Conservation (phyloP, 2,329 filamentous ascomycete species). For the Seiridium unicorne region DNA sequence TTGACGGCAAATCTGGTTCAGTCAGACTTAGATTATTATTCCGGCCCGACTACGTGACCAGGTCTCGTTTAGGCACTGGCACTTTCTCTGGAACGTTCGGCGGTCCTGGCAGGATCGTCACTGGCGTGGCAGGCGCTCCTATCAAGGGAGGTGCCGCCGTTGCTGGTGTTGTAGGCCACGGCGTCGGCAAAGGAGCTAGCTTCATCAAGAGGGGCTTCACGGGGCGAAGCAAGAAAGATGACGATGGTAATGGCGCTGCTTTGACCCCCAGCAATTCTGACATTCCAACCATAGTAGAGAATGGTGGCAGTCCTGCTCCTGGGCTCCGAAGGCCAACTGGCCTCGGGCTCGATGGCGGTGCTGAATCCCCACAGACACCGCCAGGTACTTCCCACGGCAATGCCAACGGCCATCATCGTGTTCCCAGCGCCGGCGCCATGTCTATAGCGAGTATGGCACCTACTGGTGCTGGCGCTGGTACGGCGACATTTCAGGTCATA, state of each 20-base stretch:
- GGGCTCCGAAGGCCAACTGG: constrained; percentile 40
- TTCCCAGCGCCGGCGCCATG: constrained; percentile 60
- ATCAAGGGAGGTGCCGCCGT: constrained; percentile 87
- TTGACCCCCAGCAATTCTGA: constrained; percentile 36
- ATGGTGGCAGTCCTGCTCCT: constrained; percentile 32
- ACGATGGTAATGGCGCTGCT: constrained; percentile 48
- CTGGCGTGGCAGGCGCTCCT: constrained; percentile 78
- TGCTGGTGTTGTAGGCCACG: constrained; percentile 67
- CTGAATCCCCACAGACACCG: constrained; percentile 24
- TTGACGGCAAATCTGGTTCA: constrained; percentile 88
- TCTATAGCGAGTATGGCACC: constrained; percentile 65
- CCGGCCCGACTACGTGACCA: constrained; percentile 86
- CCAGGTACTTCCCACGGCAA: constrained; percentile 33
- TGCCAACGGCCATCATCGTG: constrained; percentile 43
- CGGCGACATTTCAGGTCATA: constrained; percentile 76
- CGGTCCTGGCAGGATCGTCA: constrained; percentile 82
- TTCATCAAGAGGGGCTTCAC: constrained; percentile 87
- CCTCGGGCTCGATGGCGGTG: constrained; percentile 29
- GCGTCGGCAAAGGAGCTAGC: constrained; percentile 84
- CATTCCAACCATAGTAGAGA: constrained; percentile 41
- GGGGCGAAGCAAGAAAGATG: constrained; percentile 68
- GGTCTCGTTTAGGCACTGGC: constrained; percentile 83
- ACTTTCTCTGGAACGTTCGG: constrained; percentile 92
- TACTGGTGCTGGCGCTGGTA: constrained; percentile 64
- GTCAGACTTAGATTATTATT: constrained; percentile 85